Evolutionary conservation across 106 monocot species (phyloP).

Genomic region (Triglochin maritima): DNA sequence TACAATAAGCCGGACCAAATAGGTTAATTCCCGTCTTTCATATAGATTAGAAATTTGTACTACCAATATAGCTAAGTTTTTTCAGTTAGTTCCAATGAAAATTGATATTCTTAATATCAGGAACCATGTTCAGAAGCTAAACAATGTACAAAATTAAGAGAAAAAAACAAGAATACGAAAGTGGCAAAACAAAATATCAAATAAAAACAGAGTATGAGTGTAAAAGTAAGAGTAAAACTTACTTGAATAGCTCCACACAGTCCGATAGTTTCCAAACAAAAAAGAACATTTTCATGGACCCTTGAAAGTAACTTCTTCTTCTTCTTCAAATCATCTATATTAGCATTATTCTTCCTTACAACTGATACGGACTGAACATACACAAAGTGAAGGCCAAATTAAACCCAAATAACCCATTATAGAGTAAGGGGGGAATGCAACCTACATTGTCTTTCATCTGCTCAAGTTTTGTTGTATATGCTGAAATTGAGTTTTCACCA

Average conservation of each 20-base stretch:
- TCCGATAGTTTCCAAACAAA: conserved; percentile 70
- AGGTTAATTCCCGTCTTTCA: too few species aligned
- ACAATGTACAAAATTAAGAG: background rate
- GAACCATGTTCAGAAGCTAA: too few species aligned
- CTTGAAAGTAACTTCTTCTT: conserved; percentile 40
- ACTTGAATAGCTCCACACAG: conserved; percentile 62
- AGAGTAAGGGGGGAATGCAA: conserved; percentile 10
- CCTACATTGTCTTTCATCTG: conserved; percentile 38
- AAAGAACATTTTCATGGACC: conserved; percentile 62
- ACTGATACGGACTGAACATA: conserved; percentile 29
- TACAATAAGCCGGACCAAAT: too few species aligned
- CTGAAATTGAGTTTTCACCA: conserved; percentile 17
- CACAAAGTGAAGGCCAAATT: conserved; percentile 7
- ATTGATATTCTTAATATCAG: too few species aligned
- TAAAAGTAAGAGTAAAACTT: conserved; percentile 5
- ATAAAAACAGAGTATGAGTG: background rate
- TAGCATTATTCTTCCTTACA: conserved; percentile 32
- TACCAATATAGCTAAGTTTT: too few species aligned
- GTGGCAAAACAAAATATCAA: background rate
- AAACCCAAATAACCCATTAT: background rate
- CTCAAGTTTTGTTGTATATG: conserved; percentile 44
- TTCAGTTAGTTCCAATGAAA: too few species aligned
- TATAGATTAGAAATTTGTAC: too few species aligned
- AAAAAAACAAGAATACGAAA: background rate
- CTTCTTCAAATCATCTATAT: conserved; percentile 38